These are phyloP conservation scores for Thielaviopsis musarum DNA, from an alignment of 2,329 filamentous ascomycete species.

Conservation along the genomic window DNA sequence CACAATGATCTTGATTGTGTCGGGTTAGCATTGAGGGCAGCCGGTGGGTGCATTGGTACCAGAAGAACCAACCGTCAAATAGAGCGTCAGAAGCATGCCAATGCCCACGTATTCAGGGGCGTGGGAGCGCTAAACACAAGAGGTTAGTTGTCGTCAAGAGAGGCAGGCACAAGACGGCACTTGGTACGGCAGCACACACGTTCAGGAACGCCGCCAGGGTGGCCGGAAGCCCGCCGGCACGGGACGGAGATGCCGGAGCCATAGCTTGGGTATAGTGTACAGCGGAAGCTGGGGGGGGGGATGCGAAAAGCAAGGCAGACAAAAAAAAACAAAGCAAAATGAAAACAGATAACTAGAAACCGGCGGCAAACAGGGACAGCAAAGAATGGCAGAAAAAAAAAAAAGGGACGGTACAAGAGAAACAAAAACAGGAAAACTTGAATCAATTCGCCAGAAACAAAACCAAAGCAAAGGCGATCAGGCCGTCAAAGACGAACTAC, in stretches of 20 bases:
- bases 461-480: no score
- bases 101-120: constrained; percentile 79
- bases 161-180: not conserved
- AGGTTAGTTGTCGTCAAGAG: not conserved
- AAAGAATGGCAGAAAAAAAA: no score
- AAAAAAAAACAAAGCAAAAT: no score
- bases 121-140: constrained; percentile 49
- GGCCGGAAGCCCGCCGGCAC: not conserved
- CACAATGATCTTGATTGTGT: constrained; percentile 23
- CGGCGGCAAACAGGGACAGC: no score
- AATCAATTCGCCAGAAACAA: no score
- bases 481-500: no score
- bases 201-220: not conserved
- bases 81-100: constrained; percentile 47
- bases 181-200: not conserved
- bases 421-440: no score
- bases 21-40: not conserved
- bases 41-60: not conserved
- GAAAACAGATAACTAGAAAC: no score
- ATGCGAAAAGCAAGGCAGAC: no score
- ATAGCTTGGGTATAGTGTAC: not conserved
- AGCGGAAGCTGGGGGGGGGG: no score
- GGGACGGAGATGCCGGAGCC: not conserved
- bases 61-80: constrained; percentile 35
- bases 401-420: no score